Conservation (phyloP, 1,284 basidiomycete genomes). For the Ganoderma leucocontextum region DNA sequence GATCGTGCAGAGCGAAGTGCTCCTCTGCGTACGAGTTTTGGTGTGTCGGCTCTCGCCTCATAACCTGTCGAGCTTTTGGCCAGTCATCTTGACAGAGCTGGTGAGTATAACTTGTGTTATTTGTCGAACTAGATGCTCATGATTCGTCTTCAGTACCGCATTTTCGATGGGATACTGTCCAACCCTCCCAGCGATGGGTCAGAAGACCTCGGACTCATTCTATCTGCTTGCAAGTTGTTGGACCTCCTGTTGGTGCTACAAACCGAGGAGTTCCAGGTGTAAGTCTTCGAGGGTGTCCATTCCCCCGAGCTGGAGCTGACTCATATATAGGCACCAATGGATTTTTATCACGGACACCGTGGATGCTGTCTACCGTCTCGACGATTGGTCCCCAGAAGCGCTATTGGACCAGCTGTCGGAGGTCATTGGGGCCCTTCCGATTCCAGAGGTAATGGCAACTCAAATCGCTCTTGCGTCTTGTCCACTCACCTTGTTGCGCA, state of each 20-base stretch:
- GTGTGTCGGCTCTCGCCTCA: conserved; percentile 92
- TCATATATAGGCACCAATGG: conserved; percentile 88
- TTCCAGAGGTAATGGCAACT: conserved; percentile 43
- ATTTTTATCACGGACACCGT: conserved; percentile 98
- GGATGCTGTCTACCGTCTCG: conserved; percentile 90
- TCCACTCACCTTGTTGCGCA: conserved; percentile 8
- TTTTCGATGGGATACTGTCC: conserved; percentile 74
- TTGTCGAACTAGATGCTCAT: conserved; percentile 24
- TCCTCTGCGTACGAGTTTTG: conserved; percentile 91
- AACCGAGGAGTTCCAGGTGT: conserved; percentile 99
- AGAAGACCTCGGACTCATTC: conserved; percentile 83
- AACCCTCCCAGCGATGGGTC: conserved; percentile 78
- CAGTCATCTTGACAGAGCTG: conserved; percentile 92
- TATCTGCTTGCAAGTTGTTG: conserved; percentile 93
- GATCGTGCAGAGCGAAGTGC: conserved; percentile 92
- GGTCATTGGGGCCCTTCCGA: conserved; percentile 71
- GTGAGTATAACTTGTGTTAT: conserved; percentile 51
- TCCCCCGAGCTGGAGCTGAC: conserved; percentile 5
- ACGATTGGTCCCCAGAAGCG: conserved; percentile 85
- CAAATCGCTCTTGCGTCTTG: not conserved
- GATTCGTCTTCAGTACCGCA: conserved; percentile 62
- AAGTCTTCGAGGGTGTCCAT: conserved; percentile 37
- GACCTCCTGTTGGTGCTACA: conserved; percentile 93
- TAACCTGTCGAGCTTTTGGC: conserved; percentile 97
- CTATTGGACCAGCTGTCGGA: conserved; percentile 94